Base-by-base conservation (phyloP, 441 rosid genomes). In the Adansonia gregorii region DNA sequence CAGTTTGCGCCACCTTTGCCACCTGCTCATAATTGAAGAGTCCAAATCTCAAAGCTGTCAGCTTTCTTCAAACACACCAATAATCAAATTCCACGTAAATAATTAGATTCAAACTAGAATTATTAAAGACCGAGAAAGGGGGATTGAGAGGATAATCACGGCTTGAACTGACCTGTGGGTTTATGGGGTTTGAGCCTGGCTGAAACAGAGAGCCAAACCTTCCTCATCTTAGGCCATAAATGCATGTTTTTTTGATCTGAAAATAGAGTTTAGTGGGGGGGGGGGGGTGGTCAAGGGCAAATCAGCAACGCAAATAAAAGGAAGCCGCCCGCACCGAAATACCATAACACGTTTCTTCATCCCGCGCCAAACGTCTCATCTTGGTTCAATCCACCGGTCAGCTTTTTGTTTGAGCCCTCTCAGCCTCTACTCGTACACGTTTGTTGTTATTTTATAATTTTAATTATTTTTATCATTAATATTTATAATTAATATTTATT, bases 361-460 rank as follows among this genome's bases (percentile, higher is more conserved):
- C 54, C 73, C 41, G 49, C 19, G 68, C 79, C 79, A 77, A 77
- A 77, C 79, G 79, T 77, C 79, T 77, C 74, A n/a, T 46, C 43
- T 68, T 48, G 27, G 19, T 58, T 59, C 45, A 49, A 14, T 69
- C 59, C 43, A 49, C 20, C 73, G 19, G 71, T 43, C 71, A 9
- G 54, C 22, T 43, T 24, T 43, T 67, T 20, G n/a, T 66, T 67
- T 20, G 54, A 12, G 27, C 73, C 48, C 35, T 31, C 35, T 31
- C 31, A 31, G 22, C 48, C 59, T 48, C 59, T 59, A 54, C 1
- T 12, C 31, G 35, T 31, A 27, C 0, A 31, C 35, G 35, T 31
- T 31, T 31, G 2, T 31, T 31, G 35, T 31, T 31, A 31, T 31
- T 31, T 31, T 31, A 31, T 31, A 31, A 31, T 31, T 31, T 31